phyloP scores from a whole-genome alignment of 345 rosid genomes.

The Noccaea caerulescens region DNA sequence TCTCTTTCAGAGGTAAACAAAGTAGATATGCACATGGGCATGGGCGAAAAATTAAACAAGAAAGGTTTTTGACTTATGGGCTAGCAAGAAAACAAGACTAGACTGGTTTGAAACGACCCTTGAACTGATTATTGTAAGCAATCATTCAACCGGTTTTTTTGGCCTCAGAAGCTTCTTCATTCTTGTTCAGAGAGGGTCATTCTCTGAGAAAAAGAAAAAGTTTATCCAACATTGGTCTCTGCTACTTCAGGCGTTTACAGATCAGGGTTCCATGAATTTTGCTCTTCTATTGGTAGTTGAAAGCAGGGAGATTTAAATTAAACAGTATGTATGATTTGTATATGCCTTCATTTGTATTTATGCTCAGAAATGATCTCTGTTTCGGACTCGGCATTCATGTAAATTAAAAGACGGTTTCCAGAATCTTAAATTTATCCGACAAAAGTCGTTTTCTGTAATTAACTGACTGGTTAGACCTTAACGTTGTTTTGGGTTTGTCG shows the following conservation, averaged over 20 bases:
- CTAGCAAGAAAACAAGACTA: slow-evolving; percentile 28
- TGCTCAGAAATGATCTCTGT: slow-evolving; percentile 23
- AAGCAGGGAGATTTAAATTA: slow-evolving; percentile 33
- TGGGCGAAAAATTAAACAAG: slow-evolving; percentile 12
- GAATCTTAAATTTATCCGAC: not conserved
- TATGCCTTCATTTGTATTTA: not conserved
- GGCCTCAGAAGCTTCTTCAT: slow-evolving; percentile 35
- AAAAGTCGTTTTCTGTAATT: not conserved
- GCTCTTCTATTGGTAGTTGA: slow-evolving; percentile 36
- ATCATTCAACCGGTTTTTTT: slow-evolving; percentile 16
- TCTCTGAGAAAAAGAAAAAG: not conserved
- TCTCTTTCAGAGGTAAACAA: slow-evolving; percentile 22
- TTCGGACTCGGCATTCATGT: slow-evolving; percentile 32
- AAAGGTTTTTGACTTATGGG: slow-evolving; percentile 31
- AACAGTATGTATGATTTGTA: not conserved
- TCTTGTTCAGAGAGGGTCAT: slow-evolving; percentile 24
- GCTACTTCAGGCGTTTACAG: slow-evolving; percentile 35
- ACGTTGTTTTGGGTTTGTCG: slow-evolving; percentile 3
- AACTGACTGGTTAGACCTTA: not conserved
- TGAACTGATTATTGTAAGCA: slow-evolving; percentile 33
- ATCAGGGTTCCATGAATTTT: slow-evolving; percentile 42
- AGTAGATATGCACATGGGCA: slow-evolving; percentile 12
- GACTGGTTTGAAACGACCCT: slow-evolving; percentile 28
- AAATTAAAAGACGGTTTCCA: slow-evolving; percentile 33
- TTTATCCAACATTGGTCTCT: slow-evolving; percentile 13